A percentile compares a stretch with the other conserved stretches of the same genome.
phyloP scores from a whole-genome alignment of 371 early-diverging fungal genomes.

The Choanephora cucurbitarum region DNA sequence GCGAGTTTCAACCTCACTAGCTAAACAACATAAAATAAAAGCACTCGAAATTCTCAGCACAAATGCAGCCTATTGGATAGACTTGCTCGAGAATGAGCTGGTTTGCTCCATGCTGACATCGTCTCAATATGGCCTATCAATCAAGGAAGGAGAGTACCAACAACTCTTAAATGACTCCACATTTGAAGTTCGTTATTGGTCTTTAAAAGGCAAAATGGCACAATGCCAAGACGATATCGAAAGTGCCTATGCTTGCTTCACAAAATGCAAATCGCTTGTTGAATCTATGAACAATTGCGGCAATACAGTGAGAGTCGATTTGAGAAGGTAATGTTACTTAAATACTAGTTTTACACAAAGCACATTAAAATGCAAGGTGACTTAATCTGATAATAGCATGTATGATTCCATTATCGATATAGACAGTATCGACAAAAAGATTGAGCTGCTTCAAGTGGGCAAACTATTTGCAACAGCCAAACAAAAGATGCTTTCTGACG shows the following conservation, averaged over 20 bases:
- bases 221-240: slow-evolving; percentile 51
- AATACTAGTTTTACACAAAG: too few species aligned
- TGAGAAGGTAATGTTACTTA: slow-evolving; percentile 41
- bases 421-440: slow-evolving; percentile 30
- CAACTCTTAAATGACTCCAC: neutral
- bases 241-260: slow-evolving; percentile 45
- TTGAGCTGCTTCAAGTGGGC: slow-evolving; percentile 28
- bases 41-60: slow-evolving; percentile 10
- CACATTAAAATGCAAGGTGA: neutral
- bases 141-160: neutral
- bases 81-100: slow-evolving; percentile 7
- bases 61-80: slow-evolving; percentile 8
- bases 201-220: slow-evolving; percentile 45
- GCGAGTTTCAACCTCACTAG: slow-evolving; percentile 3
- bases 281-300: neutral
- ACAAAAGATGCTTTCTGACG: slow-evolving; percentile 37
- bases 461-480: slow-evolving; percentile 43
- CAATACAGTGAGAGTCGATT: slow-evolving; percentile 16
- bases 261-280: slow-evolving; percentile 31
- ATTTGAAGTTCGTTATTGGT: slow-evolving; percentile 31
- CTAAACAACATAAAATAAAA: slow-evolving; percentile 18
- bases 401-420: slow-evolving; percentile 41
- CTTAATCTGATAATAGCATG: slow-evolving; percentile 9
- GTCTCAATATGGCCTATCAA: neutral
- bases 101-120: neutral